A percentile compares a stretch with the other conserved stretches of the same genome.
These are phyloP conservation scores for Sclerotinia trifoliorum DNA, from an alignment of 2,329 filamentous ascomycete genomes.

Conservation along the genomic window DNA sequence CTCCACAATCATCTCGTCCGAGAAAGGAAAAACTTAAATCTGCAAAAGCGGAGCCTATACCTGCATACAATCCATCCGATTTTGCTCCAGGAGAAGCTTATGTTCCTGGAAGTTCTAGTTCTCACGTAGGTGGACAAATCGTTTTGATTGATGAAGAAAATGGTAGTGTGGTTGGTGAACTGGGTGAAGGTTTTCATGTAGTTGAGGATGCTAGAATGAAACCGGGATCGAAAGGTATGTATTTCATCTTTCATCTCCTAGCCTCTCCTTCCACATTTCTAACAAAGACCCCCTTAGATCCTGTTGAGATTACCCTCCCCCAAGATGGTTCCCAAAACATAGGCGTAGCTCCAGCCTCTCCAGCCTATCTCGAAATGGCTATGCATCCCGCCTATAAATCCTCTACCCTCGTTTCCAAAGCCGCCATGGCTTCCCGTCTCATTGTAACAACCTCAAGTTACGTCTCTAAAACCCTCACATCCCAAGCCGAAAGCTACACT, in stretches of 20 bases:
- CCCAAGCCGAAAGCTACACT: constrained; percentile 76
- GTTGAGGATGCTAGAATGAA: constrained; percentile 73
- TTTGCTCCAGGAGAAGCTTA: constrained; percentile 81
- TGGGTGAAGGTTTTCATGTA: constrained; percentile 78
- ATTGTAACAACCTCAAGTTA: constrained; percentile 85
- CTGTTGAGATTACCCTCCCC: constrained; percentile 76
- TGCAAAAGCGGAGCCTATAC: constrained; percentile 38
- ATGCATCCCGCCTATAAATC: constrained; percentile 90
- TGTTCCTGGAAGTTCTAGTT: constrained; percentile 60
- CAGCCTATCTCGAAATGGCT: constrained; percentile 72
- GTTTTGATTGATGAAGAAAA: constrained; percentile 95
- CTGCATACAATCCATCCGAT: constrained; percentile 75
- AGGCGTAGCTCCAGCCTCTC: constrained; percentile 64
- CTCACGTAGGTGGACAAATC: constrained; percentile 68
- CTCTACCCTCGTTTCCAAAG: constrained; percentile 81
- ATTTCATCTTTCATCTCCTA: not conserved
- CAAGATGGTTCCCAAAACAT: constrained; percentile 63
- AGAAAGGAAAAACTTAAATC: constrained; percentile 35
- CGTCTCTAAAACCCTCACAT: constrained; percentile 73
- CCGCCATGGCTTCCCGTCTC: constrained; percentile 82
- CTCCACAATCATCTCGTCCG: constrained; percentile 41
- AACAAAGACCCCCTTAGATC: constrained; percentile 52
- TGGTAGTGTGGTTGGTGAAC: constrained; percentile 89
- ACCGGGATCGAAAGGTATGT: constrained; percentile 83
- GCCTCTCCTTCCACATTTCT: constrained; percentile 22